Evolutionary conservation across 192 early-diverging fungal genomes (phyloP).

Genomic region (Funneliformis geosporum): DNA sequence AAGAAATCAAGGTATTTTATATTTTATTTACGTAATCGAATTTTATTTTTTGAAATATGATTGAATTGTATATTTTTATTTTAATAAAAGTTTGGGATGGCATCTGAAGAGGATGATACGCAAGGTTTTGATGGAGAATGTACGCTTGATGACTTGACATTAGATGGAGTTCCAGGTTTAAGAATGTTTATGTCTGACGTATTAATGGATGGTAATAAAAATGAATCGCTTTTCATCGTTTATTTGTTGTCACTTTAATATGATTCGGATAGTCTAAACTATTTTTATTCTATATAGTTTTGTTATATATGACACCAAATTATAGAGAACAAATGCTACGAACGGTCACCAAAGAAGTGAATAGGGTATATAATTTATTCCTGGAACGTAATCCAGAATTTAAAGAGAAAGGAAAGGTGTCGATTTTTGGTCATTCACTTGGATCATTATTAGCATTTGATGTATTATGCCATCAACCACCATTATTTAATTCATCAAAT

Average conservation of each 20-base stretch:
- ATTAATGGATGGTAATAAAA: conserved; percentile 70
- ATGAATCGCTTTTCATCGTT: not conserved
- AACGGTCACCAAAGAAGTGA: conserved; percentile 76
- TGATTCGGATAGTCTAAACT: not conserved
- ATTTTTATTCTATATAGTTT: conserved; percentile 47
- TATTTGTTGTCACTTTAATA: not conserved
- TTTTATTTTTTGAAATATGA: not conserved
- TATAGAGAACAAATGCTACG: conserved; percentile 80
- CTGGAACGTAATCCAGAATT: conserved; percentile 74
- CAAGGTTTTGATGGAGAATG: conserved; percentile 61
- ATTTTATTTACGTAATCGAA: not conserved
- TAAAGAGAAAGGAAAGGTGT: conserved; percentile 66
- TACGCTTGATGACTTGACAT: conserved; percentile 72
- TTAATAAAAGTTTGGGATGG: conserved; percentile 62
- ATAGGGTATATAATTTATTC: conserved; percentile 73
- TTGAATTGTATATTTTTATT: not conserved
- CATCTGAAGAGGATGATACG: conserved; percentile 51
- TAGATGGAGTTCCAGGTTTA: conserved; percentile 79
- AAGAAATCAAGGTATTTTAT: conserved; percentile 54
- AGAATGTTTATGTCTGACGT: conserved; percentile 82
- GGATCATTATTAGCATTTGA: conserved; percentile 82
- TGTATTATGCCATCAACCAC: conserved; percentile 70
- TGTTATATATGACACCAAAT: conserved; percentile 83
- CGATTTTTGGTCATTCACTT: conserved; percentile 78
- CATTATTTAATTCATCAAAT: conserved; percentile 26